Percentiles rank a stretch among this genome's conserved stretches.
phyloP scores from a whole-genome alignment of 2,329 filamentous ascomycete genomes.

The Beauveria scarabaeidicola region DNA sequence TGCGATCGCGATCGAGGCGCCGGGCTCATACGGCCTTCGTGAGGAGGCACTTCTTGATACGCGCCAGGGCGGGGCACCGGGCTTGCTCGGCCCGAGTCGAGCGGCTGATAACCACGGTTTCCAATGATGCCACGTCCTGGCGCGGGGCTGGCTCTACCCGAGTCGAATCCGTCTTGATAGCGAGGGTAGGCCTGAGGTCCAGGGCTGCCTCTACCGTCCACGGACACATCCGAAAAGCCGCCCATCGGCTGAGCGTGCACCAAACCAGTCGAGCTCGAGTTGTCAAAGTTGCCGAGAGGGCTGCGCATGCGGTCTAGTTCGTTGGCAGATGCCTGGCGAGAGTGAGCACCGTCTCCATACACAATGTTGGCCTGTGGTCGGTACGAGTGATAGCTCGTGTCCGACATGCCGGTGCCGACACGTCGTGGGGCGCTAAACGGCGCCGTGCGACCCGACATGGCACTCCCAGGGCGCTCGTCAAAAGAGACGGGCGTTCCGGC shows the following conservation, averaged over 20 bases:
- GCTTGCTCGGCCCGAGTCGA: background rate
- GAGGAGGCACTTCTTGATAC: background rate
- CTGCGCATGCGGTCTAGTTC: conserved; percentile 29
- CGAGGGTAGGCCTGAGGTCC: background rate
- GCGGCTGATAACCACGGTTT: background rate
- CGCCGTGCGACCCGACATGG: conserved; percentile 25
- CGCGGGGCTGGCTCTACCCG: background rate
- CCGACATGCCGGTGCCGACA: conserved; percentile 13
- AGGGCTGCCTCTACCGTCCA: conserved; percentile 19
- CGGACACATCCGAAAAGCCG: conserved; percentile 10
- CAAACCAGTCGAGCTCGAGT: conserved; percentile 45
- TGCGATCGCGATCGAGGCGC: background rate
- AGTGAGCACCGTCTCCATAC: background rate
- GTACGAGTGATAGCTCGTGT: conserved; percentile 24
- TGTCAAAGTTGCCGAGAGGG: conserved; percentile 41
- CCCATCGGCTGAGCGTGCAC: conserved; percentile 39
- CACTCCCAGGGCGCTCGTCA: conserved; percentile 44
- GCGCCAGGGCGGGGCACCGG: background rate
- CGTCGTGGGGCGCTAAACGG: conserved; percentile 22
- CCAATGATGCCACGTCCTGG: background rate
- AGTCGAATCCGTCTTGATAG: background rate
- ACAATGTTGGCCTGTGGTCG: conserved; percentile 12
- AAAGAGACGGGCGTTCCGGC: conserved; percentile 53
- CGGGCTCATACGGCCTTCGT: conserved; percentile 5
- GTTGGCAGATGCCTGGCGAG: conserved; percentile 3